Conservation (phyloP, 1,139 yeast genomes). For the Saccharomyces hybrid region DNA sequence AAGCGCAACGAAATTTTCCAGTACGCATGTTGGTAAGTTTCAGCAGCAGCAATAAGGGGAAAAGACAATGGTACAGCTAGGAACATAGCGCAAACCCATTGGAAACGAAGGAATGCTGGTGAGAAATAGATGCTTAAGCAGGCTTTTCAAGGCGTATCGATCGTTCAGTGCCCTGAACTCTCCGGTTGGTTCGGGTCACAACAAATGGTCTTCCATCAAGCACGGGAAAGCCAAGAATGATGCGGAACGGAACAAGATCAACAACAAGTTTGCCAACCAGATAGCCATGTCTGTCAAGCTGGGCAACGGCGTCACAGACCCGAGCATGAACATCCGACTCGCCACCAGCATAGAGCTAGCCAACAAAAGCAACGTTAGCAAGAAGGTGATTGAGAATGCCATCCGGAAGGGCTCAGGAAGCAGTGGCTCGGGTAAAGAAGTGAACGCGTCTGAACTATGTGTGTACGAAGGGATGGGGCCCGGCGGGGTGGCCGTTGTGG, state of each 20-base stretch:
- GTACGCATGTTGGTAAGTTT: not conserved
- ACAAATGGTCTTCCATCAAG: slow-evolving; percentile 91
- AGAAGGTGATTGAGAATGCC: slow-evolving; percentile 79
- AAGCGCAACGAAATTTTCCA: not conserved
- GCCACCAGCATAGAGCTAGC: slow-evolving; percentile 76
- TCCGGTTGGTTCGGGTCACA: slow-evolving; percentile 47
- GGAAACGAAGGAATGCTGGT: not conserved
- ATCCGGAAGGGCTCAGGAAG: slow-evolving; percentile 75
- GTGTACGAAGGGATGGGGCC: slow-evolving; percentile 91
- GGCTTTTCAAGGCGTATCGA: not conserved
- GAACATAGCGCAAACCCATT: not conserved
- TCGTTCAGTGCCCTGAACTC: not conserved
- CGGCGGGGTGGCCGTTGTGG: slow-evolving; percentile 77
- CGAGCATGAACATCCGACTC: slow-evolving; percentile 56
- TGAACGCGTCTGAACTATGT: slow-evolving; percentile 36
- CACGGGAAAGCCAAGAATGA: slow-evolving; percentile 93
- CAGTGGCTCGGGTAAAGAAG: slow-evolving; percentile 36
- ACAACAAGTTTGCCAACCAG: slow-evolving; percentile 64
- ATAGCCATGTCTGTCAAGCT: slow-evolving; percentile 65
- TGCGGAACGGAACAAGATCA: slow-evolving; percentile 61
- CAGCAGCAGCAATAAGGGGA: slow-evolving; percentile 1
- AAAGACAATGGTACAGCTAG: not conserved
- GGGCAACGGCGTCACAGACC: slow-evolving; percentile 52
- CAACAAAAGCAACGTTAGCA: slow-evolving; percentile 66
- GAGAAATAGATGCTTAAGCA: not conserved